Evolutionary conservation across 495 filamentous ascomycete species (phyloP), one percentile per base, ranked within the genome.

Genomic region (Neurospora sp.): DNA sequence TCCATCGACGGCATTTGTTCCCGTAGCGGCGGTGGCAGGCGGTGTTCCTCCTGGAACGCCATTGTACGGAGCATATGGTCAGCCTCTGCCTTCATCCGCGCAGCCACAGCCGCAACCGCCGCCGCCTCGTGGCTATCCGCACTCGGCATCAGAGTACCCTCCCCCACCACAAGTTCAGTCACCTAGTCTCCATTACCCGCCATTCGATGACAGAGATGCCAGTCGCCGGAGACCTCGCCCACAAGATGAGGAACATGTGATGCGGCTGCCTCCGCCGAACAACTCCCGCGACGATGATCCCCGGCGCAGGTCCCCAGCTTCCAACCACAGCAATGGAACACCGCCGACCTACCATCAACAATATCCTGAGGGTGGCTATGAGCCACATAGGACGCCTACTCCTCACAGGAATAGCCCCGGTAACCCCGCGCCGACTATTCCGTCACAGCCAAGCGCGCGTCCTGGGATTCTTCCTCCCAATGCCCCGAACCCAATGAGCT

Each of bases 1-100:
- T 9, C 80, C 82, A 0, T 81, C 82, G 3, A 81, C 83, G 10
- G 84, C 84, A 9, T 86, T 86, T 71, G 82, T 86, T 37, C 84
- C 84, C 5, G 82, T 86, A 44, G 82, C 83, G 12, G 84, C 84
- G 14, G 73, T 86, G 9, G 79, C 82, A 12, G 82, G 82, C 37
- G 84, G 83, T 16, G 81, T 86, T 8, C 84, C 84, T n/a, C 84
- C 84, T 10, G 84, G 84, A 4, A 84, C 83, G 4, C 83, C 79
- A 31, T 75, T 86, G 16, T 86, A 80, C 70, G 84, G 84, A 7
- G 83, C 84, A n/a, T 86, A 84, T 71, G 84, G 84, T 17, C 83
- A 86, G 71, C 84, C 84, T 16, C 70, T 86, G 20, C 77, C 77
- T 45, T 78, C 78, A 20, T 48, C 74, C 8, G 53, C 75, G 4